Percentiles rank a stretch among this genome's conserved stretches.
phyloP scores from a whole-genome alignment of 768 basidiomycete genomes.

The Russula ochroleuca region DNA sequence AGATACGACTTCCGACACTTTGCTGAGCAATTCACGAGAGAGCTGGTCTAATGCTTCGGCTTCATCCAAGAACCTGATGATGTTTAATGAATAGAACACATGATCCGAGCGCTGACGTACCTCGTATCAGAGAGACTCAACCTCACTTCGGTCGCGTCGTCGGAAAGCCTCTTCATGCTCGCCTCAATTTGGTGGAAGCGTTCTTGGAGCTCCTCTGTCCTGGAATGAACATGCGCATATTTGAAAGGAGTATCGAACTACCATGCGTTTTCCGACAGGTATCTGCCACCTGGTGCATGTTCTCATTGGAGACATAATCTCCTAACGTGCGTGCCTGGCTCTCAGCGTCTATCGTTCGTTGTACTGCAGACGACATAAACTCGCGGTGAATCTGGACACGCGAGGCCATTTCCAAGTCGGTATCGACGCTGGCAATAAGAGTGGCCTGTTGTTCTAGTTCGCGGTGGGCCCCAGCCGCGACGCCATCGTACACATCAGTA shows the following conservation, averaged over 20 bases:
- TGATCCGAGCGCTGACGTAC: constrained; percentile 7
- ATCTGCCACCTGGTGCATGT: constrained; percentile 78
- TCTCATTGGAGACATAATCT: constrained; percentile 73
- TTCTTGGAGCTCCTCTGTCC: constrained; percentile 41
- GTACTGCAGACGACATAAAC: constrained; percentile 62
- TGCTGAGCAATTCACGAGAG: constrained; percentile 17
- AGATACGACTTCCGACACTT: constrained; percentile 21
- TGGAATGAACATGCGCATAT: constrained; percentile 1
- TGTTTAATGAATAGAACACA: not conserved
- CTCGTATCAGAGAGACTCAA: constrained; percentile 17
- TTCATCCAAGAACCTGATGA: constrained; percentile 22
- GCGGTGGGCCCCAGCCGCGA: constrained; percentile 49
- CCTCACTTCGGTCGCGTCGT: constrained; percentile 26
- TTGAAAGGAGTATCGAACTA: constrained; percentile 33
- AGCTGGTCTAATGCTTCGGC: constrained; percentile 17
- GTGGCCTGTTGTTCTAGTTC: constrained; percentile 65
- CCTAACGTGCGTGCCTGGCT: constrained; percentile 65
- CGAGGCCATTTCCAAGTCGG: constrained; percentile 67
- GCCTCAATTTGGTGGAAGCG: constrained; percentile 45
- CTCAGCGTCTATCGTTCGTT: constrained; percentile 68
- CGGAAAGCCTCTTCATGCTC: constrained; percentile 26
- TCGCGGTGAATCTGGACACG: constrained; percentile 67
- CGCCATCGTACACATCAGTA: constrained; percentile 62
- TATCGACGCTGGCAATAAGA: constrained; percentile 59
- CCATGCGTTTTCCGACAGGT: constrained; percentile 67